Evolutionary conservation across 805 yeast genomes (phyloP), one percentile per base, ranked within the genome.

Genomic region (Sugiyamaella floridensis): DNA sequence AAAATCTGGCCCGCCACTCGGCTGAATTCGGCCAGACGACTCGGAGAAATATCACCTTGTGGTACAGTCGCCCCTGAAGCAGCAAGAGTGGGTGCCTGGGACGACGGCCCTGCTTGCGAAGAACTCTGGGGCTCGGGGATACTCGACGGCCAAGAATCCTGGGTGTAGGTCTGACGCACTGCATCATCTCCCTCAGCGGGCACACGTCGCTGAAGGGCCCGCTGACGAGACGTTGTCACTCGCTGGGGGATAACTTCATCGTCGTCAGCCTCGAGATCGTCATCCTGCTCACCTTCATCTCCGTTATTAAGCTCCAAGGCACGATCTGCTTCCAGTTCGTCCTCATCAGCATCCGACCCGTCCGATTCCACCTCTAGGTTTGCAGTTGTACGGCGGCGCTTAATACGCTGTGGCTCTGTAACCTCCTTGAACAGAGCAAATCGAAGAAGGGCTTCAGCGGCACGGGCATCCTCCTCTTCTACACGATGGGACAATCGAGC

Each of bases 371-470:
- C 60, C 15, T 67, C 67, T 37, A 64, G 55, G 15, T 64, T 68
- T 12, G 60, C 56, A 58, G 66, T 63, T 5, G 59, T 40, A 62
- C 70, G 32, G 55, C 67, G 5, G 60, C 70, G 72, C 61, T 72
- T 65, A 37, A 45, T 41, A 40, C 61, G 62, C 52, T 63, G 64
- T 56, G 76, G 73, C 63, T 68, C 67, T 34, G 76, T 69, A 6
- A 81, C 80, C 66, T 88, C 95, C 67, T 85, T 85, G 75, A 90
- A 86, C 58, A 93, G 73, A 0, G 98, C 92, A 67, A 79, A 93
- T 63, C 95, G 79, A 58, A 93, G 74, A 64, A 93, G 69, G 60
- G 84, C 84, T 60, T 88, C 92, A 4, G 99, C 99, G 40, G 86
- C 85, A 57, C 75, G 71, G 1, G 97, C 96, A 69, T 93, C 99